Evolutionary conservation across 805 yeast genomes (phyloP).

Genomic region (Cephaloascus albidus): DNA sequence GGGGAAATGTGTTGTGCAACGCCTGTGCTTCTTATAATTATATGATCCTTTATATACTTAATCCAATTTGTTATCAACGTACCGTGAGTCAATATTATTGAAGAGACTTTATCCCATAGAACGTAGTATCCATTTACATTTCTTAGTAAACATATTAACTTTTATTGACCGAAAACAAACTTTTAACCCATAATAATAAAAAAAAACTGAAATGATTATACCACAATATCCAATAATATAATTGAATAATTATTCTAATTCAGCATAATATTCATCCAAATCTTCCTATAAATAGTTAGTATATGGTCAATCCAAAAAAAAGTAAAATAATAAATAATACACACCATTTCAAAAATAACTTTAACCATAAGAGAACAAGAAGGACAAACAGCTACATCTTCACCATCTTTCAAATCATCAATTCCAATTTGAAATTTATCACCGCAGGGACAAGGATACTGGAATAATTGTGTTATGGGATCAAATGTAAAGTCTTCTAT

Average conservation of each 20-base stretch:
- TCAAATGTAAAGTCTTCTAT: slow-evolving; percentile 95
- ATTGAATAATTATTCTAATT: slow-evolving; percentile 3
- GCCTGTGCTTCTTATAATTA: too few relatives aligned
- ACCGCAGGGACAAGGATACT: slow-evolving; percentile 98
- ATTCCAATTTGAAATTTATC: slow-evolving; percentile 82
- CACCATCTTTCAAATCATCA: slow-evolving; percentile 85
- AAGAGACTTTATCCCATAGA: too few relatives aligned
- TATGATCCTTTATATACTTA: too few relatives aligned
- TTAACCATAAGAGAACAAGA: slow-evolving; percentile 90
- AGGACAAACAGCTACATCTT: slow-evolving; percentile 93
- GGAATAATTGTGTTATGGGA: slow-evolving; percentile 68
- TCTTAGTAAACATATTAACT: too few relatives aligned
- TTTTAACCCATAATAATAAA: too few relatives aligned
- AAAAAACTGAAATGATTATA: too few relatives aligned
- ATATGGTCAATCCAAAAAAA: too few relatives aligned
- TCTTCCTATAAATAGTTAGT: slow-evolving; percentile 20
- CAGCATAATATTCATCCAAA: slow-evolving; percentile 32
- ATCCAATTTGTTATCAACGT: too few relatives aligned
- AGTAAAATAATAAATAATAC: neutral
- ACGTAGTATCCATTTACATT: too few relatives aligned
- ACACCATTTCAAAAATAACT: slow-evolving; percentile 65
- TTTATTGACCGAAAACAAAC: too few relatives aligned
- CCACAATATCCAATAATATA: neutral
- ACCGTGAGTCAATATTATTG: too few relatives aligned
- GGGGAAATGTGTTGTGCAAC: too few relatives aligned